Base-by-base conservation (phyloP, 192 early-diverging fungal species). In the Rhizophagus sp. region DNA sequence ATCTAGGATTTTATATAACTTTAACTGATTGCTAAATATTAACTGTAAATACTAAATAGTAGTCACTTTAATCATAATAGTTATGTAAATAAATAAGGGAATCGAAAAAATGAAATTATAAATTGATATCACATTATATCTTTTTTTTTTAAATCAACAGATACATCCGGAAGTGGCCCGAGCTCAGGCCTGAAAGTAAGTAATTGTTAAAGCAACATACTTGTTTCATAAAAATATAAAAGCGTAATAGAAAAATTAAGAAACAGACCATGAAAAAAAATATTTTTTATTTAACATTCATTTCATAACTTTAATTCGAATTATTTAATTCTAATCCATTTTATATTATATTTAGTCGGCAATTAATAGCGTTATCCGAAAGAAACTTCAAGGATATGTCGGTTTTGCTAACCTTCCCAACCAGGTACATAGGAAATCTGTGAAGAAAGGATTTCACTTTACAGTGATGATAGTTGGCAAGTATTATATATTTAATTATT, bases 341-440 rank as follows among this genome's bases (percentile, higher is more conserved):
- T 30, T 30, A 30, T 30, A 30, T 30, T 30, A 30, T 30, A 30
- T 30, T 30, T 81, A 83, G 82, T 19, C 82, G 19, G 41, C 76
- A 41, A 80, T 83, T 30, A 85, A 79, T 74, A 77, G 81, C 36
- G 70, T 80, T 57, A 82, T 85, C 30, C 82, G 82, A 69, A 85
- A 85, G 75, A 85, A 85, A 78, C 70, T 85, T 22, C 74, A 76
- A 39, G 85, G 85, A 22, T 86, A 86, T 81, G 85, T 99, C 83
- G 97, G 97, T 49, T 98, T 99, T 85, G 95, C 95, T 82, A 96
- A 93, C 85, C 89, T 97, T 82, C 95, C 96, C n/a, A 92, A 94
- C 81, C 97, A 99, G 85, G 95, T 97, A 73, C 94, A 98, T 82
- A 89, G 93, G 81, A 96, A 96, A 87, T 94, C 95, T 8, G 89